Conservation (phyloP, 2,329 filamentous ascomycete species). For the Hymenotorrendiella dingleyae region DNA sequence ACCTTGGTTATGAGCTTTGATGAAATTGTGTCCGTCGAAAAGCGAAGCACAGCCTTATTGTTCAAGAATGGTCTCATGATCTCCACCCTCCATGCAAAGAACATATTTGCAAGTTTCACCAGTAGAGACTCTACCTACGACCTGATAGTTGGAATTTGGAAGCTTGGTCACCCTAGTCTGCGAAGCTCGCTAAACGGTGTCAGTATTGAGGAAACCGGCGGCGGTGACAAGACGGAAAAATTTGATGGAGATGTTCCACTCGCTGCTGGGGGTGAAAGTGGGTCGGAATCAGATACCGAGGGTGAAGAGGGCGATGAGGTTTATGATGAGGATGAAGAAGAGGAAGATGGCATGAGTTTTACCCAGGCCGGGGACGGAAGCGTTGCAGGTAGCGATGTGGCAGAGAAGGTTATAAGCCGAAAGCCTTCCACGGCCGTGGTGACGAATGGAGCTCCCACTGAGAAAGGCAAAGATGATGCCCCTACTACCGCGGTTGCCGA, state of each 20-base stretch:
- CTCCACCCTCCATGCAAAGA: conserved; percentile 88
- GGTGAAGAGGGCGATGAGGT: conserved; percentile 66
- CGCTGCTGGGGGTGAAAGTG: conserved; percentile 40
- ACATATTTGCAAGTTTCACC: conserved; percentile 92
- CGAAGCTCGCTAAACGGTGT: conserved; percentile 90
- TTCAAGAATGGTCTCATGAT: conserved; percentile 98
- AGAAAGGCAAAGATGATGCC: conserved; percentile 46
- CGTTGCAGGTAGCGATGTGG: conserved; percentile 43
- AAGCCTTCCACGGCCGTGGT: conserved; percentile 61
- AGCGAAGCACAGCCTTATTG: conserved; percentile 88
- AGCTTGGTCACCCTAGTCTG: conserved; percentile 86
- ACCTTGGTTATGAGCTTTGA: conserved; percentile 98
- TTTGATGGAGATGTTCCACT: conserved; percentile 44
- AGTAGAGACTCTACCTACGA: conserved; percentile 96
- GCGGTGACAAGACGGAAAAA: conserved; percentile 88
- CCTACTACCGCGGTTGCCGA: conserved; percentile 46
- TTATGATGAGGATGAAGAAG: conserved; percentile 74
- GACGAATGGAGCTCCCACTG: conserved; percentile 39
- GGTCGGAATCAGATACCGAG: conserved; percentile 45
- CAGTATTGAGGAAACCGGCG: conserved; percentile 69
- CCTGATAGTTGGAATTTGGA: conserved; percentile 96
- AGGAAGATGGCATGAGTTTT: conserved; percentile 57
- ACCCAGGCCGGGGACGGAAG: conserved; percentile 42
- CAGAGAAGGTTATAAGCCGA: conserved; percentile 58
- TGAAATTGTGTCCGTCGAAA: conserved; percentile 94